phyloP scores from a whole-genome alignment of 805 yeast species.

The Kregervanrija delftensis region DNA sequence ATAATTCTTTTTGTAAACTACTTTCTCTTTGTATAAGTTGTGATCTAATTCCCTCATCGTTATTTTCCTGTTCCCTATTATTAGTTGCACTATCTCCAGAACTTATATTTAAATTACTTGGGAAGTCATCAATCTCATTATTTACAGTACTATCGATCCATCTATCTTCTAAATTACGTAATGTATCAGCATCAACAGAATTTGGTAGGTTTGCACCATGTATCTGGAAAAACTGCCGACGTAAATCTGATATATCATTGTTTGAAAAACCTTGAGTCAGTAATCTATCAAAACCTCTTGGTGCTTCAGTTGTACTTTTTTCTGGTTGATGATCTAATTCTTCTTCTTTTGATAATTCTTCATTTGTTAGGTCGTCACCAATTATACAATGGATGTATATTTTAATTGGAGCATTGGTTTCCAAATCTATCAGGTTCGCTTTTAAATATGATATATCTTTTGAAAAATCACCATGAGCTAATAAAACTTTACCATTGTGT shows the following conservation, averaged over 20 bases:
- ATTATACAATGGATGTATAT: slow-evolving; percentile 75
- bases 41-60: neutral
- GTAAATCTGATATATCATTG: slow-evolving; percentile 63
- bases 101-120: slow-evolving; percentile 23
- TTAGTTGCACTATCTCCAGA: slow-evolving; percentile 3
- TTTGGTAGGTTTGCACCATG: slow-evolving; percentile 41
- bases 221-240: slow-evolving; percentile 67
- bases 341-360: slow-evolving; percentile 54
- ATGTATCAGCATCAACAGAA: slow-evolving; percentile 42
- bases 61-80: slow-evolving; percentile 4
- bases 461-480: slow-evolving; percentile 47
- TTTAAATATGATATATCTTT: slow-evolving; percentile 34
- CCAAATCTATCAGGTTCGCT: neutral
- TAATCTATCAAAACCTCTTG: slow-evolving; percentile 79
- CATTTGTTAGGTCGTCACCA: slow-evolving; percentile 53
- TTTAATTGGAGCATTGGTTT: slow-evolving; percentile 20
- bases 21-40: slow-evolving; percentile 13
- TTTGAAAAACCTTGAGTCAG: slow-evolving; percentile 78
- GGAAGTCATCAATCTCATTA: slow-evolving; percentile 41
- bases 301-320: slow-evolving; percentile 54
- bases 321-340: slow-evolving; percentile 50
- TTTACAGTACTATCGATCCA: slow-evolving; percentile 80
- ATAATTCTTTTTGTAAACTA: slow-evolving; percentile 51
- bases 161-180: slow-evolving; percentile 69
- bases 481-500: slow-evolving; percentile 60